Conservation (phyloP, 176 grass and related monocot genomes). For the Dendrocalamus sinicus region DNA sequence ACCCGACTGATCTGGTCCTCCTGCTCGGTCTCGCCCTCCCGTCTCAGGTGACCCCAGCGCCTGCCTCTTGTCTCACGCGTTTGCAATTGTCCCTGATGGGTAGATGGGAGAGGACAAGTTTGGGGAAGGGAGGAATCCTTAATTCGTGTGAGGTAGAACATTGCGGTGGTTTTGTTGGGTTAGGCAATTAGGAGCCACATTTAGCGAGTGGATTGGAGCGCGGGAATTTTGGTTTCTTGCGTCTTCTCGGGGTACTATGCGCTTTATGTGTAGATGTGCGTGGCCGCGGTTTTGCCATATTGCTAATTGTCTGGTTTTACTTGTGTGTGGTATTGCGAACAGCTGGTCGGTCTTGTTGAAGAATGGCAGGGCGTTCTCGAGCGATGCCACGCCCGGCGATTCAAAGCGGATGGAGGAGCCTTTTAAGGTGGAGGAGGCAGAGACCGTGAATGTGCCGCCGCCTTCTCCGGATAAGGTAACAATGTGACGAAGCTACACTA, state of each 20-base stretch:
- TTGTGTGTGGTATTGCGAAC: constrained; percentile 3
- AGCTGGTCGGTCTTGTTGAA: constrained; percentile 53
- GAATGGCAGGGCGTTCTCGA: constrained; percentile 59
- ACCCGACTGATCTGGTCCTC: constrained; percentile 59
- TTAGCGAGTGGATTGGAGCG: background rate
- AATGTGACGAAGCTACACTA: background rate
- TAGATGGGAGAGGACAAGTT: background rate
- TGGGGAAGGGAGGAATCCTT: background rate
- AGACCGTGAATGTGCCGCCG: constrained; percentile 59
- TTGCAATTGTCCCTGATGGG: background rate
- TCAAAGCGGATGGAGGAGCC: constrained; percentile 57
- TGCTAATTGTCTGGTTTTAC: background rate
- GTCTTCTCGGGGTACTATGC: background rate
- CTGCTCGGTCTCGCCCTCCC: constrained; percentile 38
- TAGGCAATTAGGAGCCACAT: background rate
- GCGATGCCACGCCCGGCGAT: constrained; percentile 42
- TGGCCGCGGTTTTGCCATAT: background rate
- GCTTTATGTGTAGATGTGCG: background rate
- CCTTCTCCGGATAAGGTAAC: constrained; percentile 74
- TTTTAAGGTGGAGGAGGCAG: constrained; percentile 83
- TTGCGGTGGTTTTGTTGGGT: background rate
- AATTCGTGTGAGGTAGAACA: background rate
- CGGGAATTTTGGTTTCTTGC: background rate
- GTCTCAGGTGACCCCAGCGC: constrained; percentile 40
- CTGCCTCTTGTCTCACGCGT: background rate